Conservation (phyloP, 2,329 filamentous ascomycete genomes). For the Didymosphaeria variabile region DNA sequence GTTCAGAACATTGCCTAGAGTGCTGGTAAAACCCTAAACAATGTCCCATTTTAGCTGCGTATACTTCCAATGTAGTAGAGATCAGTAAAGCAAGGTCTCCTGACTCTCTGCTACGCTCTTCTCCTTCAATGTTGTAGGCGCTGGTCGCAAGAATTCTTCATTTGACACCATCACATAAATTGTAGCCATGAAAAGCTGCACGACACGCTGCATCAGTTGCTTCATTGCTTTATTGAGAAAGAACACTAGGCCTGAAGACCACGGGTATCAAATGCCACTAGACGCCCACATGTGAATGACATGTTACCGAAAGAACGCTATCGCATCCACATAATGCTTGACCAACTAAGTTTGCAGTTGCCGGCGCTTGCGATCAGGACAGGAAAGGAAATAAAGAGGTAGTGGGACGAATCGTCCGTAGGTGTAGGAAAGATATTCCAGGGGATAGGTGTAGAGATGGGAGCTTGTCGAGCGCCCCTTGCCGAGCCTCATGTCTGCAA, state of each 20-base stretch:
- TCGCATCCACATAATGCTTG: neutral
- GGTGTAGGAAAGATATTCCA: neutral
- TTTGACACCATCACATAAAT: neutral
- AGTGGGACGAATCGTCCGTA: neutral
- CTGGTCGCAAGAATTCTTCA: slow-evolving; percentile 1
- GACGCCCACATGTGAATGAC: slow-evolving; percentile 10
- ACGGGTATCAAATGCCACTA: slow-evolving; percentile 14
- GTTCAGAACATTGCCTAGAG: too few relatives aligned
- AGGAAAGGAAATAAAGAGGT: neutral
- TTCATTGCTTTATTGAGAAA: neutral
- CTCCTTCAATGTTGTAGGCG: neutral
- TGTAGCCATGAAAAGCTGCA: neutral
- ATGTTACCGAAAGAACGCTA: neutral
- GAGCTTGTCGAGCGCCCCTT: neutral
- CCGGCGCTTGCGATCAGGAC: neutral
- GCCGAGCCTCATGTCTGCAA: neutral
- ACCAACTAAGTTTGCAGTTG: neutral
- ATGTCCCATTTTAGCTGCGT: neutral
- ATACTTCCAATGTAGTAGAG: neutral
- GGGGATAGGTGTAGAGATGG: neutral
- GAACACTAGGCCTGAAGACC: neutral
- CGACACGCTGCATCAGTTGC: neutral
- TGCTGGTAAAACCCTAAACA: neutral
- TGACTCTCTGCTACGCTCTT: neutral
- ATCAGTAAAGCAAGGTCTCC: neutral